Percentiles rank a stretch among this genome's conserved stretches.
phyloP scores from a whole-genome alignment of 352 stramenopile species.

The Globisporangium spinosum region DNA sequence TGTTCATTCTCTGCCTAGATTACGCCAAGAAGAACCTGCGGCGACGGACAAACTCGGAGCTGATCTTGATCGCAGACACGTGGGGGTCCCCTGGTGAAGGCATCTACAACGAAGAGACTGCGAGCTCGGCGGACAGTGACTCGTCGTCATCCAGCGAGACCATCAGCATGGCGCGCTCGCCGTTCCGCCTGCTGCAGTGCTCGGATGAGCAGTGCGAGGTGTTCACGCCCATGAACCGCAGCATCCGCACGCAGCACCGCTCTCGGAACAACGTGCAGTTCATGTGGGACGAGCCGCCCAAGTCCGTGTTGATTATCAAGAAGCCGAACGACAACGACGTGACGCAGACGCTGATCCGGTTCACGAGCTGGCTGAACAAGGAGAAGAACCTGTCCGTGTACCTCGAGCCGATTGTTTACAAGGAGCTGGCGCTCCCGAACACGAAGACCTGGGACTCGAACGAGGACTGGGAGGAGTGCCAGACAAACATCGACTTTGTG shows the following conservation, averaged over 20 bases:
- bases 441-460: slow-evolving; percentile 65
- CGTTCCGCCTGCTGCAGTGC: slow-evolving; percentile 80
- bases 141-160: slow-evolving; percentile 45
- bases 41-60: slow-evolving; percentile 80
- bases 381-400: slow-evolving; percentile 72
- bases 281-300: slow-evolving; percentile 84
- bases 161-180: slow-evolving; percentile 39
- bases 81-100: slow-evolving; percentile 64
- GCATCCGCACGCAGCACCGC: slow-evolving; percentile 81
- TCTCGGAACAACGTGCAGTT: slow-evolving; percentile 87
- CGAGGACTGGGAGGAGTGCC: slow-evolving; percentile 60
- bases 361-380: slow-evolving; percentile 69
- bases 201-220: slow-evolving; percentile 88
- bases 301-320: slow-evolving; percentile 84
- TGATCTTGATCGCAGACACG: slow-evolving; percentile 79
- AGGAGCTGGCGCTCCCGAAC: slow-evolving; percentile 47
- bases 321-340: slow-evolving; percentile 84
- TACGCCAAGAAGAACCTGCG: slow-evolving; percentile 51
- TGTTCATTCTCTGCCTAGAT: slow-evolving; percentile 18
- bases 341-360: slow-evolving; percentile 59
- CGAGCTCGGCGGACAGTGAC: slow-evolving; percentile 42
- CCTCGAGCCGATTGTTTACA: slow-evolving; percentile 71
- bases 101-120: slow-evolving; percentile 69
- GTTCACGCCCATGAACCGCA: slow-evolving; percentile 83
- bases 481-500: slow-evolving; percentile 89